Percentiles rank a stretch among this genome's conserved stretches.
Conservation (phyloP, 1,284 basidiomycete genomes). For the Apiotrichum akiyoshidainum region DNA sequence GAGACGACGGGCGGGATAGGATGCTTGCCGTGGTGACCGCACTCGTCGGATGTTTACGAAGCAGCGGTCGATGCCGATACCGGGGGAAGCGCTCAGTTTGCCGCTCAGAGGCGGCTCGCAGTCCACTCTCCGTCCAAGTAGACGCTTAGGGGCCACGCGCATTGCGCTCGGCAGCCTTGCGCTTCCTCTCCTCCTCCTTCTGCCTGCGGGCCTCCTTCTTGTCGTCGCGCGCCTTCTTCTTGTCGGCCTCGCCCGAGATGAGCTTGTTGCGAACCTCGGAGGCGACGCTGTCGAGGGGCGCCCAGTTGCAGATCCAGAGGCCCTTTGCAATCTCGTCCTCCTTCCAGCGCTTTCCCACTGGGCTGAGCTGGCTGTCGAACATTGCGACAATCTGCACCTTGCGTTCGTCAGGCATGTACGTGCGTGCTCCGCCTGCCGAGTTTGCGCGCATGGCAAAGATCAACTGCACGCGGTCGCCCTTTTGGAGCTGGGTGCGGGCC, state of each 20-base stretch:
- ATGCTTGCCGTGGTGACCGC: no score
- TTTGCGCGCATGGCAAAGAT: constrained; percentile 38
- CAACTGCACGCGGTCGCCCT: constrained; percentile 44
- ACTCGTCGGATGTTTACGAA: no score
- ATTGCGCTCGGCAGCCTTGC: constrained; percentile 73
- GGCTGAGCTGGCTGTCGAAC: constrained; percentile 68
- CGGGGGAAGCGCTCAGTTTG: no score
- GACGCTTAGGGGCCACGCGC: no score
- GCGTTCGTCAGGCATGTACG: constrained; percentile 14
- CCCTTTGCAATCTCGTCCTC: constrained; percentile 72
- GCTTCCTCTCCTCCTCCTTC: constrained; percentile 83
- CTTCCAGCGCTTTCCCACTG: constrained; percentile 79
- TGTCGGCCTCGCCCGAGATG: constrained; percentile 70
- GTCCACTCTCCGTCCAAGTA: no score
- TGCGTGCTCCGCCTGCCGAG: constrained; percentile 9
- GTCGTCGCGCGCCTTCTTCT: constrained; percentile 24
- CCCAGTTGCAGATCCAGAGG: constrained; percentile 65
- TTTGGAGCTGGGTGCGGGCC: constrained; percentile 32
- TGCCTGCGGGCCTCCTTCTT: constrained; percentile 30
- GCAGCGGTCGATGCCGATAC: no score
- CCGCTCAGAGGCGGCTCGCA: no score
- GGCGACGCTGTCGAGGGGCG: constrained; percentile 76
- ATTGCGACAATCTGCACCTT: constrained; percentile 55
- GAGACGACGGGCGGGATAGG: no score
- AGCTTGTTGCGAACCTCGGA: constrained; percentile 72